Conservation (phyloP, 176 grass and related monocot species). For the Aechmea fasciata region DNA sequence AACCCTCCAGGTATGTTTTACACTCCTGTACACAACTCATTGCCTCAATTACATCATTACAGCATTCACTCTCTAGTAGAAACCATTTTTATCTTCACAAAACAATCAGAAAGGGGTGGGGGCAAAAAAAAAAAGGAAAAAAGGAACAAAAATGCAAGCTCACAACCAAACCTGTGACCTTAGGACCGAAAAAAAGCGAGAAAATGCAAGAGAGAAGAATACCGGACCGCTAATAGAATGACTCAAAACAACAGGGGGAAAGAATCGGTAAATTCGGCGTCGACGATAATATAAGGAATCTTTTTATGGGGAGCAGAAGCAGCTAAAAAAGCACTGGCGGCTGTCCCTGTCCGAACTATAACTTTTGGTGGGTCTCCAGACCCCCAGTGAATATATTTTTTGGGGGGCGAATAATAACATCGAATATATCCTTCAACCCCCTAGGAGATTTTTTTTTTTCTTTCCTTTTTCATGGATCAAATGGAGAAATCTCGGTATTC, state of each 20-base stretch:
- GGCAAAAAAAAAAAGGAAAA: conserved; percentile 10
- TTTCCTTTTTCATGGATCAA: not conserved
- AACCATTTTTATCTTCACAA: conserved; percentile 5
- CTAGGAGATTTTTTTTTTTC: too few species aligned
- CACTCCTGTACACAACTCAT: conserved; percentile 3
- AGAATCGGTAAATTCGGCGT: not conserved
- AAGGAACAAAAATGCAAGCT: conserved; percentile 35
- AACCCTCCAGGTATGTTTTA: not conserved
- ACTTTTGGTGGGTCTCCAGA: conserved; percentile 33
- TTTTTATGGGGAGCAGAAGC: conserved; percentile 43
- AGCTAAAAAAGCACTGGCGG: conserved; percentile 85
- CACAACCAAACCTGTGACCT: conserved; percentile 58
- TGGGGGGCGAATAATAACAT: conserved; percentile 8
- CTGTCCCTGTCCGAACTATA: conserved; percentile 24
- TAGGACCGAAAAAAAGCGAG: conserved; percentile 41
- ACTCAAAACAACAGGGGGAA: conserved; percentile 20
- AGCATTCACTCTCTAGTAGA: conserved; percentile 31
- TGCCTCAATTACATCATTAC: not conserved
- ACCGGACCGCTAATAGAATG: conserved; percentile 25
- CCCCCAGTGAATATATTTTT: conserved; percentile 18
- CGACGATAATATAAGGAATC: conserved; percentile 5
- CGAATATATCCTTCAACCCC: not conserved
- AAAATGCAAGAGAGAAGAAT: not conserved
- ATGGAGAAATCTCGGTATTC: not conserved
- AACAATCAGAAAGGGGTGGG: conserved; percentile 27